A percentile compares a stretch with the other conserved stretches of the same genome.
phyloP scores from a whole-genome alignment of 306 rosid genomes.

The Canavalia ensiformis region DNA sequence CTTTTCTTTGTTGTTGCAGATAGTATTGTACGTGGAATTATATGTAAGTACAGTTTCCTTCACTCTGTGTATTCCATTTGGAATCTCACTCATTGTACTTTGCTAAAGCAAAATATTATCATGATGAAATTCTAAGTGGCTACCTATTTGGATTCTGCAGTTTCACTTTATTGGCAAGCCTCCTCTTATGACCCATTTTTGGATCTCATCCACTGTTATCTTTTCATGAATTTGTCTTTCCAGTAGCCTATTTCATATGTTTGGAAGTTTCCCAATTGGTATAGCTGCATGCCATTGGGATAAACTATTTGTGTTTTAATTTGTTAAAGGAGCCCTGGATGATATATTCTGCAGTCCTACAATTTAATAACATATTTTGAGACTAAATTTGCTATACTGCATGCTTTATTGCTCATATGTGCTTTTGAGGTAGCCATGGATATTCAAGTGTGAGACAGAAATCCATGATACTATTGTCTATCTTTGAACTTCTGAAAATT shows the following conservation, averaged over 20 bases:
- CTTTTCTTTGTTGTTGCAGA: slow-evolving; percentile 70
- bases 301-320: slow-evolving; percentile 2
- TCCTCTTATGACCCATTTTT: not conserved
- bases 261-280: slow-evolving; percentile 4
- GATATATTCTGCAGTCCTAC: too few species aligned
- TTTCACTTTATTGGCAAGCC: slow-evolving; percentile 26
- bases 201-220: slow-evolving; percentile 27
- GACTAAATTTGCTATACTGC: not conserved
- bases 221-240: slow-evolving; percentile 36
- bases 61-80: slow-evolving; percentile 34
- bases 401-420: not conserved
- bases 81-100: not conserved
- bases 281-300: not conserved
- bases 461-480: not conserved
- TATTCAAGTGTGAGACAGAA: not conserved
- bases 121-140: slow-evolving; percentile 33
- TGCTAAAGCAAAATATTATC: slow-evolving; percentile 6
- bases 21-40: slow-evolving; percentile 85
- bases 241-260: not conserved
- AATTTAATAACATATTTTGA: not conserved
- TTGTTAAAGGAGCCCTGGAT: slow-evolving; percentile 29
- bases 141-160: slow-evolving; percentile 12
- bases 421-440: not conserved
- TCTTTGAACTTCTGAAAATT: not conserved
- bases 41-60: slow-evolving; percentile 78